Percentiles rank a stretch among this genome's conserved stretches.
These are phyloP conservation scores for Boletus rubroflammeus DNA, from an alignment of 768 basidiomycete species.

Conservation along the genomic window DNA sequence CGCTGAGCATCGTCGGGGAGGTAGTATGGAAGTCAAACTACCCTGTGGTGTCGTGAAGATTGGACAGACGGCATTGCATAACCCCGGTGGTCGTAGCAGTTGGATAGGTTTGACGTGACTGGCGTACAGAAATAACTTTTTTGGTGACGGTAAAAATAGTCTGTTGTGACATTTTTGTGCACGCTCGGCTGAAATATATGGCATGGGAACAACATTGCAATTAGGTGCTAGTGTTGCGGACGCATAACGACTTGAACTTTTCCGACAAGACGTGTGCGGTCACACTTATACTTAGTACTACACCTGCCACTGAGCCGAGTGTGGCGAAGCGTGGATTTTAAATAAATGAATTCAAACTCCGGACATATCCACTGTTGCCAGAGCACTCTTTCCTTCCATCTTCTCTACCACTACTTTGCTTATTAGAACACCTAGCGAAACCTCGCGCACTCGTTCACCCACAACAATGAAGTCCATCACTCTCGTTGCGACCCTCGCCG, in stretches of 20 bases:
- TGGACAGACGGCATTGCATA: slow-evolving; percentile 90
- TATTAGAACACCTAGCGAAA: slow-evolving; percentile 1
- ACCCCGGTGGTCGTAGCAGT: slow-evolving; percentile 84
- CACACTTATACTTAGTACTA: too few relatives aligned
- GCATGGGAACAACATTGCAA: neutral
- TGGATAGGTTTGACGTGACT: slow-evolving; percentile 75
- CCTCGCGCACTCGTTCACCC: slow-evolving; percentile 19
- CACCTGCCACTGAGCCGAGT: too few relatives aligned
- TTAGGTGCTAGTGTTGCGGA: too few relatives aligned
- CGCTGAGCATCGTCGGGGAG: slow-evolving; percentile 9
- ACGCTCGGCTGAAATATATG: neutral
- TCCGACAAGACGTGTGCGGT: too few relatives aligned
- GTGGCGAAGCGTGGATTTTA: neutral
- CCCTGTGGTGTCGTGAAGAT: slow-evolving; percentile 70
- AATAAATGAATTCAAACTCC: slow-evolving; percentile 28
- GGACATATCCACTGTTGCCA: slow-evolving; percentile 8
- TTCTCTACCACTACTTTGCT: slow-evolving; percentile 1
- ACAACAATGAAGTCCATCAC: slow-evolving; percentile 37
- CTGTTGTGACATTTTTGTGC: neutral
- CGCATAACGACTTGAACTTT: neutral
- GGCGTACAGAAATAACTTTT: neutral
- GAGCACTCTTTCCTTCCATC: neutral
- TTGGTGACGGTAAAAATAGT: neutral
- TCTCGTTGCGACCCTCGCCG: slow-evolving; percentile 29
- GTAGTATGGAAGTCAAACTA: slow-evolving; percentile 15